Evolutionary conservation across 495 filamentous ascomycete genomes (phyloP).

Genomic region (Amniculicola lignicola): DNA sequence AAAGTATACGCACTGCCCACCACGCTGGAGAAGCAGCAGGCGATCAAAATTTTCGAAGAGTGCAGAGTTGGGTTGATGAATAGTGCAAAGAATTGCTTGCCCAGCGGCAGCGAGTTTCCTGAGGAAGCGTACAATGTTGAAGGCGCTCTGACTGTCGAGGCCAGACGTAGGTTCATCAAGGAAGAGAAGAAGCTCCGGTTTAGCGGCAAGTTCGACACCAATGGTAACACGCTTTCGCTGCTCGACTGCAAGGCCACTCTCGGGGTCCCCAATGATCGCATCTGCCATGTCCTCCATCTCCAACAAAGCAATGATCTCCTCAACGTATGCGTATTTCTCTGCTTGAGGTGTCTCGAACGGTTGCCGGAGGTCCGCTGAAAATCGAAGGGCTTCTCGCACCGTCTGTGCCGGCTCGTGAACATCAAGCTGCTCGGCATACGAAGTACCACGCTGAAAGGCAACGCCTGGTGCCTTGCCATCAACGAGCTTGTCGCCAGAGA

Average conservation of each 20-base stretch:
- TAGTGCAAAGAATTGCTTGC: constrained; percentile 87
- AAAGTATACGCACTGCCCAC: constrained; percentile 66
- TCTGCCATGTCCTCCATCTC: constrained; percentile 84
- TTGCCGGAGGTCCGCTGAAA: constrained; percentile 79
- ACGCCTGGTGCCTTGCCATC: constrained; percentile 64
- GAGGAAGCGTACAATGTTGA: constrained; percentile 85
- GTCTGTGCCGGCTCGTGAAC: constrained; percentile 72
- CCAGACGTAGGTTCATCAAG: constrained; percentile 89
- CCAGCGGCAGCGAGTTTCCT: constrained; percentile 78
- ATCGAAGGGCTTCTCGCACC: constrained; percentile 79
- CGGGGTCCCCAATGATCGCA: constrained; percentile 74
- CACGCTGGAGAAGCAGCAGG: constrained; percentile 60
- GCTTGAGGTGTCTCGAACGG: constrained; percentile 61
- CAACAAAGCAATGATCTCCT: constrained; percentile 73
- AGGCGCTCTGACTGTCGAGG: constrained; percentile 79
- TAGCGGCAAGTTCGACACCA: constrained; percentile 81
- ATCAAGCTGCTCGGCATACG: constrained; percentile 81
- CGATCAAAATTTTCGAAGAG: constrained; percentile 81
- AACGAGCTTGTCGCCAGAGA: constrained; percentile 69
- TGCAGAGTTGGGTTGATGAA: constrained; percentile 84
- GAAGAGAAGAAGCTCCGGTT: constrained; percentile 82
- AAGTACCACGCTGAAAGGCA: constrained; percentile 75
- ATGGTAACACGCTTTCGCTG: constrained; percentile 89
- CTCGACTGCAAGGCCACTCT: constrained; percentile 82
- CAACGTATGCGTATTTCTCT: constrained; percentile 81